Evolutionary conservation across 768 basidiomycete genomes (phyloP).

Genomic region (Psilocybe tampanensis): DNA sequence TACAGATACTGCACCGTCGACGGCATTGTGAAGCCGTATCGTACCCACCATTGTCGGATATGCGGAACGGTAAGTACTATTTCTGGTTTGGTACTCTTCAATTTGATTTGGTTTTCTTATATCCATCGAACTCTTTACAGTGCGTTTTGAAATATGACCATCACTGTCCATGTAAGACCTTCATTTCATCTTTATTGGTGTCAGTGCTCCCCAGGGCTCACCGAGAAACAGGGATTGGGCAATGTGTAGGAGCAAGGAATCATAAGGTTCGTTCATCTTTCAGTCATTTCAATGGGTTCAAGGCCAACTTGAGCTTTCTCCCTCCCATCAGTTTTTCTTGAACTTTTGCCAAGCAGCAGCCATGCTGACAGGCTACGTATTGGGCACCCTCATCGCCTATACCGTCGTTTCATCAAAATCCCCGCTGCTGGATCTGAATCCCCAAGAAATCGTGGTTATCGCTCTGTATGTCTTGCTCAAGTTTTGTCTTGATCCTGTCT

Average conservation of each 20-base stretch:
- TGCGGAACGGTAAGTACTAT: slow-evolving; percentile 73
- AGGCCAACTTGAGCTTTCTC: background rate
- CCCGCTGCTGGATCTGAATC: slow-evolving; percentile 44
- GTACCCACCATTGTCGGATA: slow-evolving; percentile 78
- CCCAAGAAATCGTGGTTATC: slow-evolving; percentile 73
- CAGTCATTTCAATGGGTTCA: background rate
- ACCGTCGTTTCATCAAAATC: slow-evolving; percentile 38
- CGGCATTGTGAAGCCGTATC: slow-evolving; percentile 67
- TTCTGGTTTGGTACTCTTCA: background rate
- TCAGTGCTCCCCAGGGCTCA: background rate
- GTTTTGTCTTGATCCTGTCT: background rate
- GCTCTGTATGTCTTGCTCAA: slow-evolving; percentile 54
- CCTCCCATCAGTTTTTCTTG: slow-evolving; percentile 68
- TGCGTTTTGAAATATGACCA: slow-evolving; percentile 87
- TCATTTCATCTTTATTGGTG: background rate
- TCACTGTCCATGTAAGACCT: slow-evolving; percentile 80
- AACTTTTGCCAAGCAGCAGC: slow-evolving; percentile 72
- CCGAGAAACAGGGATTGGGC: slow-evolving; percentile 76
- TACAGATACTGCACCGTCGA: slow-evolving; percentile 70
- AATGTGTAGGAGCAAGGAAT: slow-evolving; percentile 92
- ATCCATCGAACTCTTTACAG: slow-evolving; percentile 34
- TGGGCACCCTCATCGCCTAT: slow-evolving; percentile 60
- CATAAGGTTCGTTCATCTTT: slow-evolving; percentile 59
- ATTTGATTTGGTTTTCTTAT: background rate
- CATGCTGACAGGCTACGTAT: slow-evolving; percentile 63